Evolutionary conservation across 345 rosid genomes (phyloP), one percentile per base, ranked within the genome.

Genomic region (Rhizophora mangle): DNA sequence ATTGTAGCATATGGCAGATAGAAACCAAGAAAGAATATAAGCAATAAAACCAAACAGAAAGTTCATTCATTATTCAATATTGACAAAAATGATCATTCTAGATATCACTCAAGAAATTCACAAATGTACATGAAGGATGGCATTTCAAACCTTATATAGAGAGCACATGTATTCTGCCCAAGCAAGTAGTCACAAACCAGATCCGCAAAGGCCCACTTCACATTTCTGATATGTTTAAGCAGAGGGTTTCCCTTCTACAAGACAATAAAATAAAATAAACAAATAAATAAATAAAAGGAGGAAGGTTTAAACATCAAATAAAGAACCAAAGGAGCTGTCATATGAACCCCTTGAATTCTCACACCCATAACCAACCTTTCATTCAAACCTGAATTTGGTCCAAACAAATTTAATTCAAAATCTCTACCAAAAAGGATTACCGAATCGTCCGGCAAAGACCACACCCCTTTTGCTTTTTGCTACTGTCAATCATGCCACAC

Each of bases 231-330:
- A 75, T 88, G 85, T 72, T 92, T 92, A 55, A 92, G 96, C 80
- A 95, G 84, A 15, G 99, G 97, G 67, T 92, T 92, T 29, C 99
- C 99, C 81, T 95, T 95, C 97, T 92, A 88, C 87, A 0, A 34
- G 37, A 8, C 1, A 6, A 6, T 1, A 6, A 34, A 6, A 34
- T 0, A 32, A 32, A 34, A 6, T n/a, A n/a, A n/a, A n/a, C n/a
- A n/a, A 34, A 34, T 6, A 7, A 7, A 34, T 65, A 22, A 74
- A 71, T 37, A 43, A 60, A 58, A 43, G 61, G 52, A 19, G 57
- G 62, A 29, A 62, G 51, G 30, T 9, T 59, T 21, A 26, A 32
- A 8, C 69, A 52, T 51, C 10, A 32, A 65, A 13, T 13, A 43
- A 43, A 43, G 49, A 11, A 13, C 15, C 19, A 0, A 3, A 43